Percentiles rank a stretch among this genome's conserved stretches.
Conservation (phyloP, 2,329 filamentous ascomycete species). For the Epicoccum sorghinum region DNA sequence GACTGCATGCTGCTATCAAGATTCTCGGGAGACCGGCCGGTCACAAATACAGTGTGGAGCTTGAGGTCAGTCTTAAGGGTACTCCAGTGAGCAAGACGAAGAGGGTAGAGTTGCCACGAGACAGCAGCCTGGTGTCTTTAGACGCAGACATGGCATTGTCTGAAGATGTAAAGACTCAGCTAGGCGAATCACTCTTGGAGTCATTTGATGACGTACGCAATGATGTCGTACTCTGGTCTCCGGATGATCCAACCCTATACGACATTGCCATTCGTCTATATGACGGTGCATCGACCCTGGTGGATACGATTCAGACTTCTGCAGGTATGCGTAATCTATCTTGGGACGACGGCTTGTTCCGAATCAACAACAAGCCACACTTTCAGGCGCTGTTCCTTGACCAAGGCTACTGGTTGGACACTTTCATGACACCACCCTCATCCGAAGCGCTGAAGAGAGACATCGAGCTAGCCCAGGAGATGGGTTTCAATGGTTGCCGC, state of each 20-base stretch:
- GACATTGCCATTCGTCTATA: slow-evolving; percentile 60
- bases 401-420: slow-evolving; percentile 68
- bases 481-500: slow-evolving; percentile 69
- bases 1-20: slow-evolving; percentile 58
- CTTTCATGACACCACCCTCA: slow-evolving; percentile 64
- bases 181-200: slow-evolving; percentile 43
- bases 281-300: slow-evolving; percentile 46
- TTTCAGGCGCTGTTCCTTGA: slow-evolving; percentile 67
- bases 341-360: slow-evolving; percentile 67
- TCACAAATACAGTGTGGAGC: slow-evolving; percentile 56
- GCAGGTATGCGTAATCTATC: slow-evolving; percentile 66
- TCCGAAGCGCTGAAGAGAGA: slow-evolving; percentile 49
- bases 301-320: slow-evolving; percentile 65
- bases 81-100: slow-evolving; percentile 53
- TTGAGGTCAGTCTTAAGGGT: slow-evolving; percentile 61
- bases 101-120: slow-evolving; percentile 54
- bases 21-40: slow-evolving; percentile 58
- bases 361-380: slow-evolving; percentile 63
- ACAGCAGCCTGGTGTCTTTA: slow-evolving; percentile 57
- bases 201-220: slow-evolving; percentile 47
- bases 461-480: slow-evolving; percentile 35
- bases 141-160: slow-evolving; percentile 58
- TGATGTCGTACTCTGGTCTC: slow-evolving; percentile 67
- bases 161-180: slow-evolving; percentile 47
- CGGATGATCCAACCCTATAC: slow-evolving; percentile 64